Conservation (phyloP, 1,284 basidiomycete species). For the Ceratobasidium sp. region DNA sequence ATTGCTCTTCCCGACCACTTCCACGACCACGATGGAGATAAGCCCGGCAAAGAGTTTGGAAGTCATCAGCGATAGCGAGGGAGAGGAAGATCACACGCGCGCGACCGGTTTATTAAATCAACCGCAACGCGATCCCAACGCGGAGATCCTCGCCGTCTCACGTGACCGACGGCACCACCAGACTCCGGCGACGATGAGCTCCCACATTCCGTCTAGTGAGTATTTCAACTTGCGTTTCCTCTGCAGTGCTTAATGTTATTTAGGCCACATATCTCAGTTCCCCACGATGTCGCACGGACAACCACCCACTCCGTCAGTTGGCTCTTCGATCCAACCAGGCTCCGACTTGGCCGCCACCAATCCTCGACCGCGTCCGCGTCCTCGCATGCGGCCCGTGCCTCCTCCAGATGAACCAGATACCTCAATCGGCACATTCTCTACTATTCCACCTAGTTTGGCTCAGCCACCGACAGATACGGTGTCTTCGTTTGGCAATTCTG, state of each 20-base stretch:
- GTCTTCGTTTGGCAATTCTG: slow-evolving; percentile 41
- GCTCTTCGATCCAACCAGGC: slow-evolving; percentile 28
- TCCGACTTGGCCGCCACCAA: slow-evolving; percentile 36
- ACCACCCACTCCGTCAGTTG: background rate
- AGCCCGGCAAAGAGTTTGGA: slow-evolving; percentile 37
- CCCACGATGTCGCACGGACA: slow-evolving; percentile 12
- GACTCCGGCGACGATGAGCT: slow-evolving; percentile 34
- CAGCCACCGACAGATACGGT: slow-evolving; percentile 19
- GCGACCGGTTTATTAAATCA: background rate
- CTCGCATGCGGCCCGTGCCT: slow-evolving; percentile 35
- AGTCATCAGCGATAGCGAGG: slow-evolving; percentile 42
- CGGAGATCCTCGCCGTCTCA: slow-evolving; percentile 38
- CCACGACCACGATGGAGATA: slow-evolving; percentile 30
- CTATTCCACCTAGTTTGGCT: background rate
- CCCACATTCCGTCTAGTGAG: slow-evolving; percentile 38
- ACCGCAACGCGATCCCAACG: slow-evolving; percentile 26
- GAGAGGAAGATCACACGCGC: slow-evolving; percentile 25
- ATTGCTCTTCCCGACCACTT: slow-evolving; percentile 10
- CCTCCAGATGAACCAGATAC: slow-evolving; percentile 34
- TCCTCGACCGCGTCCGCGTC: slow-evolving; percentile 33
- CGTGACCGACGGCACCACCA: slow-evolving; percentile 20
- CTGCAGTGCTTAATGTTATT: background rate
- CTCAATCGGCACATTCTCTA: slow-evolving; percentile 34
- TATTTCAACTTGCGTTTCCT: background rate
- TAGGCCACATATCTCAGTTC: slow-evolving; percentile 42